These are phyloP conservation scores for Phytopythium cucurbitacearum DNA, from an alignment of 352 stramenopile species.

Conservation along the genomic window DNA sequence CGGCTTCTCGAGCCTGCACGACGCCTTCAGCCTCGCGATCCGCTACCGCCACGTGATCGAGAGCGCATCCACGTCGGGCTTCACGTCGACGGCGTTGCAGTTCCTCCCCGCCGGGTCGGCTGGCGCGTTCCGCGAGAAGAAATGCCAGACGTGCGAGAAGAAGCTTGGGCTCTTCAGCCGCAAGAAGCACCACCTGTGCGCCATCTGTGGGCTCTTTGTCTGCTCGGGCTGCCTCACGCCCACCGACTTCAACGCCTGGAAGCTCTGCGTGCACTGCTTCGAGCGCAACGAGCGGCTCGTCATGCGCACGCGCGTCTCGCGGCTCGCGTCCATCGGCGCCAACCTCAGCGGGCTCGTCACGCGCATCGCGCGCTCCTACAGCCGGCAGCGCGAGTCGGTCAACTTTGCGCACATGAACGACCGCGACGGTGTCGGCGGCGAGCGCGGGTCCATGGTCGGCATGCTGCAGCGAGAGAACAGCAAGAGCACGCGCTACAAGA, in stretches of 20 bases:
- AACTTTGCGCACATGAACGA: conserved; percentile 14
- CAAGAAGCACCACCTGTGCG: conserved; percentile 61
- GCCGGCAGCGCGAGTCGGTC: conserved; percentile 33
- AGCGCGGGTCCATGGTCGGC: background rate
- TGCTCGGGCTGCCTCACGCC: conserved; percentile 52
- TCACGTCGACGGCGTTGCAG: conserved; percentile 15
- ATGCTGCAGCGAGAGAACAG: background rate
- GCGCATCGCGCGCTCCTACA: conserved; percentile 29
- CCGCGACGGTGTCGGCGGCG: background rate
- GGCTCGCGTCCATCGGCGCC: conserved; percentile 37
- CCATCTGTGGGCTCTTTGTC: conserved; percentile 58
- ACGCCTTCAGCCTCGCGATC: conserved; percentile 63
- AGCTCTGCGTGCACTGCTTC: conserved; percentile 57
- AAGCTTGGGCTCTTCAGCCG: conserved; percentile 50
- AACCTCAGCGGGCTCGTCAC: conserved; percentile 30
- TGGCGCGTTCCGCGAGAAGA: conserved; percentile 34
- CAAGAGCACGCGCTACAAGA: conserved; percentile 3
- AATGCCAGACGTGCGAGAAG: conserved; percentile 65
- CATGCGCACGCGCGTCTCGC: conserved; percentile 46
- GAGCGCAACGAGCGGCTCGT: conserved; percentile 59
- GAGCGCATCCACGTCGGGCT: conserved; percentile 25
- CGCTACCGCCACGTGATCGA: conserved; percentile 61
- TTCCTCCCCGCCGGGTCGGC: conserved; percentile 19
- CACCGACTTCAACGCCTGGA: conserved; percentile 63
- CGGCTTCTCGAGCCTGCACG: conserved; percentile 56